A percentile compares a stretch with the other conserved stretches of the same genome.
phyloP scores from a whole-genome alignment of 176 grass and related monocot species.

The Areca catechu region DNA sequence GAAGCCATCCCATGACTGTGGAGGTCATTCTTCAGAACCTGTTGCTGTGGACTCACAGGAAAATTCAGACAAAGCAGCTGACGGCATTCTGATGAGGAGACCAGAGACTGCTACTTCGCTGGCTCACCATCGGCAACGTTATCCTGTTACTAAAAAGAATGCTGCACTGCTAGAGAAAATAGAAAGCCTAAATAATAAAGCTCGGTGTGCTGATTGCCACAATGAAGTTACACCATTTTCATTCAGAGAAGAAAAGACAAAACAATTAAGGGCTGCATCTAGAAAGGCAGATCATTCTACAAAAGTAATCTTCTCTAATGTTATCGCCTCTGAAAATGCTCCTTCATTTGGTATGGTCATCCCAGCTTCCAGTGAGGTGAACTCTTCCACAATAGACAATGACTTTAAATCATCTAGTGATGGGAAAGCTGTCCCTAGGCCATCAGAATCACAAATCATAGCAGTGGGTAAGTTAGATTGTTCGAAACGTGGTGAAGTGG shows the following conservation, averaged over 20 bases:
- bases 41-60: constrained; percentile 23
- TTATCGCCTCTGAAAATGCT: constrained; percentile 8
- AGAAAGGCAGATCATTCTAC: constrained; percentile 27
- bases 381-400: constrained; percentile 20
- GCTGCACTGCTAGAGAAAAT: constrained; percentile 79
- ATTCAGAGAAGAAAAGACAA: constrained; percentile 36
- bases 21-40: neutral
- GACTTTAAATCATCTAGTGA: constrained; percentile 6
- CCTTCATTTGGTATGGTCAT: constrained; percentile 9
- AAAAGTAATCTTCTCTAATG: constrained; percentile 20
- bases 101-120: constrained; percentile 26
- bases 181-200: constrained; percentile 80
- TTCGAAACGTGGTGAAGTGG: constrained; percentile 15
- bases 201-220: constrained; percentile 39
- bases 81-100: constrained; percentile 25
- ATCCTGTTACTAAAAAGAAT: constrained; percentile 62
- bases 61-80: constrained; percentile 23
- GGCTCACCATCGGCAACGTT: constrained; percentile 23
- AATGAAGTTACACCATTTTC: constrained; percentile 29
- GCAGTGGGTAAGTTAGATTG: constrained; percentile 20
- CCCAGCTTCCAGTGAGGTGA: constrained; percentile 9
- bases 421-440: constrained; percentile 18
- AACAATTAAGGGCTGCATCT: constrained; percentile 20
- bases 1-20: constrained; percentile 3
- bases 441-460: constrained; percentile 26